Evolutionary conservation across 306 rosid genomes (phyloP), one percentile per base, ranked within the genome.

Genomic region (Fragaria nilgerrensis): DNA sequence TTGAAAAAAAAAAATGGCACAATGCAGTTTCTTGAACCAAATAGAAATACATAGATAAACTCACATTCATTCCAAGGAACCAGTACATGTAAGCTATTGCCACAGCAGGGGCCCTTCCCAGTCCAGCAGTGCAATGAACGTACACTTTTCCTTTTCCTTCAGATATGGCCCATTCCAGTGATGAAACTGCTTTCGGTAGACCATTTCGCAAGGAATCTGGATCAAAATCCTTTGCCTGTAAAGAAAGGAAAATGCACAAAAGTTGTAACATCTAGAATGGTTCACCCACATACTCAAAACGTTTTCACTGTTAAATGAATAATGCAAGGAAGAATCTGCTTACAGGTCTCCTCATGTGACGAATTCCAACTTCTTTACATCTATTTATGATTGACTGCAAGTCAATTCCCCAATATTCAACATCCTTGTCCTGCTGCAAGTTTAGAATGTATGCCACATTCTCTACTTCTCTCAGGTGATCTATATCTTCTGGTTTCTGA

Each of bases 71-170:
- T 80, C 74, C 85, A 67, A 85, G 82, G 80, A 89, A 95, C 98
- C 98, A 95, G 87, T 88, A 92, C 89, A 92, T 79, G 84, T 92
- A 95, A 47, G 98, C 81, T 66, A 90, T 89, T 64, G 97, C 93
- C 72, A 92, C 97, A 3, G 92, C 98, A 0, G 98, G 96, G 55
- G 98, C 98, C 82, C 98, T 89, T 78, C 97, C 98, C 41, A 92
- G 87, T 84, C 98, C 98, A 62, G 98, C 97, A 0, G 93, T 89
- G 78, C 98, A 95, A 63, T 95, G 96, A 75, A 89, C 96, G 72
- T 87, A 90, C 59, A 88, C 94, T 80, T 81, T 92, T 73, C 97
- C 97, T 81, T 87, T 88, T 61, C 98, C 93, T 76, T 90, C 90
- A 0, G 88, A 87, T 47, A 94, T 71, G 27, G 97, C 97, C 95